Conservation (phyloP, 305 asterid species). For the Fraxinus ornus region DNA sequence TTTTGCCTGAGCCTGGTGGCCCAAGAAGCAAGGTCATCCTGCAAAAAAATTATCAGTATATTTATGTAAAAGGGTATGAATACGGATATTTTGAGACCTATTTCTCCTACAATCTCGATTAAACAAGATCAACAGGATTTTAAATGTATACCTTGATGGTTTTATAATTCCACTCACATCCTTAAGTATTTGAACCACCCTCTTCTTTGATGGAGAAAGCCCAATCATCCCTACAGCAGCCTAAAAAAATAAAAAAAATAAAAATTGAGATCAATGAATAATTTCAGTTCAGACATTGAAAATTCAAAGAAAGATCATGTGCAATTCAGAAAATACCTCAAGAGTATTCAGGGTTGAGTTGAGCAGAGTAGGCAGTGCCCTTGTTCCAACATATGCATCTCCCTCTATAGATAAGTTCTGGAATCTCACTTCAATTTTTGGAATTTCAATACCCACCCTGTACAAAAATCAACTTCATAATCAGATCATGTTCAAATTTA, state of each 20-base stretch:
- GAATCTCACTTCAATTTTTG: constrained; percentile 74
- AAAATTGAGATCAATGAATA: background rate
- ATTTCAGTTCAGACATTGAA: background rate
- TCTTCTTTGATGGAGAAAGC: constrained; percentile 64
- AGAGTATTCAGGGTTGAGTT: constrained; percentile 68
- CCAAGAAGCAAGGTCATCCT: constrained; percentile 88
- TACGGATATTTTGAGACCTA: background rate
- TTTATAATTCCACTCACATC: constrained; percentile 68
- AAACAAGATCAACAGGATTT: background rate
- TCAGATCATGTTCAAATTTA: background rate
- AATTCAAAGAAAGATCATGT: background rate
- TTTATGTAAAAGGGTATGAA: background rate
- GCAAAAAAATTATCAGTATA: constrained; percentile 14
- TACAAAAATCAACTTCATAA: background rate
- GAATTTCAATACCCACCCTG: constrained; percentile 85
- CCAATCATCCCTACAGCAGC: constrained; percentile 53
- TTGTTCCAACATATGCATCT: constrained; percentile 68
- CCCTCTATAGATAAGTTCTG: constrained; percentile 66
- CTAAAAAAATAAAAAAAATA: constrained; percentile 24
- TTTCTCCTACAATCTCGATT: background rate
- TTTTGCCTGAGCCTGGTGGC: constrained; percentile 91
- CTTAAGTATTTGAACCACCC: constrained; percentile 56
- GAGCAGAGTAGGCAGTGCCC: constrained; percentile 82
- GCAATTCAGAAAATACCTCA: constrained; percentile 44
- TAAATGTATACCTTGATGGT: constrained; percentile 62